phyloP scores from a whole-genome alignment of 345 rosid species.

The Boechera divaricarpa region DNA sequence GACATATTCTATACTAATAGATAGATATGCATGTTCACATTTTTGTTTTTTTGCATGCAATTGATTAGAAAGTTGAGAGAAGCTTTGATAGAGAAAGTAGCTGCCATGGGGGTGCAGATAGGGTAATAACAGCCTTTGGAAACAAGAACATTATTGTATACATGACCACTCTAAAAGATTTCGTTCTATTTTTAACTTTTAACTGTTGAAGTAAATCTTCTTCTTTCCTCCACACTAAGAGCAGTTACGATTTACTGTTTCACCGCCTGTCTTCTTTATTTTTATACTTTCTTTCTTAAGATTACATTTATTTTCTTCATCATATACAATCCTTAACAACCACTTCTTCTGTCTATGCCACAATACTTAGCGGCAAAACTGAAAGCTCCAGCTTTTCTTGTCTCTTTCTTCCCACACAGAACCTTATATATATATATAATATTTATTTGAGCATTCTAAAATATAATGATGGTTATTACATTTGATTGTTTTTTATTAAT shows the following conservation, averaged over 20 bases:
- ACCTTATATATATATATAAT: not conserved
- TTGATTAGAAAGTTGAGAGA: slow-evolving; percentile 42
- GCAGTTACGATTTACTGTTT: slow-evolving; percentile 37
- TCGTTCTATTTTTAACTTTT: slow-evolving; percentile 33
- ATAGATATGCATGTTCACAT: slow-evolving; percentile 13
- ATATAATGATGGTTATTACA: not conserved
- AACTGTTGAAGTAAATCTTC: slow-evolving; percentile 37
- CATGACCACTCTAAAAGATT: slow-evolving; percentile 36
- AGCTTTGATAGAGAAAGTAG: slow-evolving; percentile 36
- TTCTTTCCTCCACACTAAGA: slow-evolving; percentile 16
- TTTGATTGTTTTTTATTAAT: not conserved
- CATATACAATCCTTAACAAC: slow-evolving; percentile 33
- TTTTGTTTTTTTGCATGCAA: slow-evolving; percentile 37
- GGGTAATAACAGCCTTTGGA: slow-evolving; percentile 38
- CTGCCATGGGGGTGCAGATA: slow-evolving; percentile 18
- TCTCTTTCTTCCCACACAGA: slow-evolving; percentile 26
- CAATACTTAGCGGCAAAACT: slow-evolving; percentile 29
- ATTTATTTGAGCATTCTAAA: not conserved
- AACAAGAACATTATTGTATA: slow-evolving; percentile 23
- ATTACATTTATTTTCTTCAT: slow-evolving; percentile 8
- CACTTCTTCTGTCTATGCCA: slow-evolving; percentile 38
- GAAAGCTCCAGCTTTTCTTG: slow-evolving; percentile 40
- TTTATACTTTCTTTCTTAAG: slow-evolving; percentile 24
- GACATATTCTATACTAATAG: not conserved
- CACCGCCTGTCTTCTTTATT: slow-evolving; percentile 24